Evolutionary conservation across 176 grass and related monocot species (phyloP), one percentile per base, ranked within the genome.

Genomic region (Oryza officinalis): DNA sequence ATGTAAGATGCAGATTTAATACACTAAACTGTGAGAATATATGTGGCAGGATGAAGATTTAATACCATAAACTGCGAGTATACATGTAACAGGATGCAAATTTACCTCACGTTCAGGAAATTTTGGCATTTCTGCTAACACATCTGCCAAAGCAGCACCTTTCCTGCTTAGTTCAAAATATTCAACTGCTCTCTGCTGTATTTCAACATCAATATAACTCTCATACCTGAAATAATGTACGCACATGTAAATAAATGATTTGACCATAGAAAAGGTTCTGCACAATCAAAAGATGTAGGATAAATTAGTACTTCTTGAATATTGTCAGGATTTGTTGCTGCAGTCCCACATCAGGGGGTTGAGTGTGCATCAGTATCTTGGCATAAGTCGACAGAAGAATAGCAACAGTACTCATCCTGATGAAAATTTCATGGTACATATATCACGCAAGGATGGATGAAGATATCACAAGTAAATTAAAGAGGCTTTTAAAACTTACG

Each of bases 41-140:
- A 70, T 8, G 30, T 27, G 27, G n/a, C 22, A 25, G 3, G 57
- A 61, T 25, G 22, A n/a, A 10, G 57, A 25, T 61, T 61, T 61
- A 25, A 25, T 23, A 23, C 23, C 71, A 15, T 32, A 59, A 77
- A 30, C 49, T 67, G n/a, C 31, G 13, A 69, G 12, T 5, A 68
- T 10, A 30, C 4, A 44, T 31, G 25, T 10, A 65, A 50, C 8
- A 32, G 15, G 35, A 75, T 26, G 69, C 44, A 35, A 61, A 64
- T 18, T 84, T 89, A 96, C 93, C 93, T 92, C 93, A 4, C 93
- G 96, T 85, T 99, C 96, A 65, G 96, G 96, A 88, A 96, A 99
- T 83, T 96, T 99, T 0, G 96, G 96, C 96, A 99, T 99, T 93
- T 99, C 96, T 23, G 96, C 96, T 80, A 99, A 84, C 60, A 99